These are phyloP conservation scores for Petasospora fabianii DNA, from an alignment of 1,139 yeast species.

Conservation along the genomic window DNA sequence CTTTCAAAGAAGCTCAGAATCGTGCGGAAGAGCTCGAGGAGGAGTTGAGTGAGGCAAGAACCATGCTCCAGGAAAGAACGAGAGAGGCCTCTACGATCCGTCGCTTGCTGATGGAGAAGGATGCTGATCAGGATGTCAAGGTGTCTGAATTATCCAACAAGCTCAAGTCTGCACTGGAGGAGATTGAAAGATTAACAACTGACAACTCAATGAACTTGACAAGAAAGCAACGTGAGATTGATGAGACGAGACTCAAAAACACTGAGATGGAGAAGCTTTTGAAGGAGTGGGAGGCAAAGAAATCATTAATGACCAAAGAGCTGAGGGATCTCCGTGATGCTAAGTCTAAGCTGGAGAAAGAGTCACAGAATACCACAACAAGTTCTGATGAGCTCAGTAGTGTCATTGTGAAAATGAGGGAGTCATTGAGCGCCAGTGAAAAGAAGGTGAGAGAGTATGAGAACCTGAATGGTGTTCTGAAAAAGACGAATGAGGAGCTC, in stretches of 20 bases:
- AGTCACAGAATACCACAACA: conserved; percentile 16
- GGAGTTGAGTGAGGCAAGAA: conserved; percentile 70
- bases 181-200: conserved; percentile 42
- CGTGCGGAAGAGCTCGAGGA: conserved; percentile 71
- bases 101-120: conserved; percentile 63
- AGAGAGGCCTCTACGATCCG: conserved; percentile 75
- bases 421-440: conserved; percentile 48
- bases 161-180: conserved; percentile 5
- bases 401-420: conserved; percentile 43
- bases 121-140: conserved; percentile 51
- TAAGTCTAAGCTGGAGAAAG: conserved; percentile 25
- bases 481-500: conserved; percentile 65
- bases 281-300: conserved; percentile 27
- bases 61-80: conserved; percentile 71
- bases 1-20: conserved; percentile 58
- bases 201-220: conserved; percentile 33
- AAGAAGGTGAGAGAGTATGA: conserved; percentile 53
- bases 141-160: conserved; percentile 31
- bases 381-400: conserved; percentile 31
- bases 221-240: conserved; percentile 15
- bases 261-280: conserved; percentile 29
- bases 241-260: conserved; percentile 30
- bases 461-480: conserved; percentile 51
- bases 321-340: conserved; percentile 25
- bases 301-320: conserved; percentile 37